Base-by-base conservation (phyloP, 208 protist genomes). In the Trypanosomatidae sp. region DNA sequence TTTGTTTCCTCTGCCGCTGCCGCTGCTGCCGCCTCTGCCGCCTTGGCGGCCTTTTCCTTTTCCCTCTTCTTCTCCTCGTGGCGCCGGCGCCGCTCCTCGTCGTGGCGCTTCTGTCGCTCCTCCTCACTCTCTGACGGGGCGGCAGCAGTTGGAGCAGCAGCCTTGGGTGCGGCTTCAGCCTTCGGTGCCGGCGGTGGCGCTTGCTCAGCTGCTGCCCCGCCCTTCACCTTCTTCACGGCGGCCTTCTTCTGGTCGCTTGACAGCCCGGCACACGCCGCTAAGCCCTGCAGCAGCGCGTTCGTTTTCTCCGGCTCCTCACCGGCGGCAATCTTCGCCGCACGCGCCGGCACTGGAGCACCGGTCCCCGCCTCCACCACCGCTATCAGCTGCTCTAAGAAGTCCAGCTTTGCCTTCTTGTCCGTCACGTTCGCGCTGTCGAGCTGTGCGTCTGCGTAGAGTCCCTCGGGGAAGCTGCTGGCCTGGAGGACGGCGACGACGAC, bases 301-400 rank as follows among this genome's bases (percentile, higher is more conserved):
- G 94, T 97, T 52, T 91, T 82, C 68, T 98, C 92, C 7, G 92
- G 76, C 69, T 98, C 91, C 17, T 89, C 82, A 25, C 92, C 95
- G 2, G 92, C 83, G 0, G 95, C 89, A 59, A 98, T 96, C 73
- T 97, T 96, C 22, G 79, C 62, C 13, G 91, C 85, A 19, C 89
- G 84, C 28, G 87, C 88, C 17, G 69, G 43, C 53, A 80, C 78
- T 25, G 84, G 86, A 55, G 72, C 66, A 9, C 90, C 89, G 19
- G 89, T 97, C 3, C 79, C 92, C 12, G 90, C 88, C 75, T 93
- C 88, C 1, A 98, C 83, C 15, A 74, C 90, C 0, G 83, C 80
- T 49, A 98, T 94, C 39, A 97, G 82, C 60, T 88, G 77, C 41
- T 74, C 68, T 3, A 98, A 80, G 49, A 93, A 98, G 39, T 89